Evolutionary conservation across 75 land plant genomes (phyloP).

Genomic region (Adiantum capillusveneris): DNA sequence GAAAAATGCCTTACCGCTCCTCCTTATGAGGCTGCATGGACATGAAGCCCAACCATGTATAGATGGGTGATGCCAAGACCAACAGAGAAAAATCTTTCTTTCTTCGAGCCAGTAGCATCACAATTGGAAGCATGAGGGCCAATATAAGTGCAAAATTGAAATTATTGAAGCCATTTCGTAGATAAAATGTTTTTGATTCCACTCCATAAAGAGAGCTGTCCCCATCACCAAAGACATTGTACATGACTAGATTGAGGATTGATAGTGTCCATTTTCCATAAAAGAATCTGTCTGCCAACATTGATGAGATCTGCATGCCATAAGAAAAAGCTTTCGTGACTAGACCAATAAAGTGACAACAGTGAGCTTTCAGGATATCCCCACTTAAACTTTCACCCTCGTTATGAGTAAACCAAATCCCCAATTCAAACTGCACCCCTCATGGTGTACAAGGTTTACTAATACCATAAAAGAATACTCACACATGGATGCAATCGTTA

Average conservation of each 20-base stretch:
- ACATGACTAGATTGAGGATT: slow-evolving; percentile 69
- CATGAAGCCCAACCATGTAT: slow-evolving; percentile 94
- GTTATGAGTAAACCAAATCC: no score
- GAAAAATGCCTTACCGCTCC: slow-evolving; percentile 74
- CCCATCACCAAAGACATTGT: slow-evolving; percentile 92
- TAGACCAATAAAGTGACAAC: no score
- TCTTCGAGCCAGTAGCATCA: slow-evolving; percentile 40
- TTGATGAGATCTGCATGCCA: slow-evolving; percentile 55
- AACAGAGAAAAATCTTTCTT: slow-evolving; percentile 44
- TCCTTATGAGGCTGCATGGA: slow-evolving; percentile 97
- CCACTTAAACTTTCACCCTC: no score
- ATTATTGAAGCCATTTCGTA: slow-evolving; percentile 89
- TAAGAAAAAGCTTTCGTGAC: not conserved
- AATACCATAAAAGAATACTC: no score
- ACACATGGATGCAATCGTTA: no score
- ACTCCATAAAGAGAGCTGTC: slow-evolving; percentile 91
- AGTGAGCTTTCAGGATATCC: no score
- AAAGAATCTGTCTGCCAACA: slow-evolving; percentile 54
- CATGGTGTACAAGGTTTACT: no score
- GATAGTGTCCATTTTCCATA: slow-evolving; percentile 94
- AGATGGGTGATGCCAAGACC: slow-evolving; percentile 67
- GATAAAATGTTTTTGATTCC: slow-evolving; percentile 77
- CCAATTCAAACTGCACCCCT: no score
- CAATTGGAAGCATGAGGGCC: slow-evolving; percentile 59
- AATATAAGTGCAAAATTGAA: slow-evolving; percentile 79